Conservation (phyloP, 2,329 filamentous ascomycete genomes). For the Talaromyces funiculosus region DNA sequence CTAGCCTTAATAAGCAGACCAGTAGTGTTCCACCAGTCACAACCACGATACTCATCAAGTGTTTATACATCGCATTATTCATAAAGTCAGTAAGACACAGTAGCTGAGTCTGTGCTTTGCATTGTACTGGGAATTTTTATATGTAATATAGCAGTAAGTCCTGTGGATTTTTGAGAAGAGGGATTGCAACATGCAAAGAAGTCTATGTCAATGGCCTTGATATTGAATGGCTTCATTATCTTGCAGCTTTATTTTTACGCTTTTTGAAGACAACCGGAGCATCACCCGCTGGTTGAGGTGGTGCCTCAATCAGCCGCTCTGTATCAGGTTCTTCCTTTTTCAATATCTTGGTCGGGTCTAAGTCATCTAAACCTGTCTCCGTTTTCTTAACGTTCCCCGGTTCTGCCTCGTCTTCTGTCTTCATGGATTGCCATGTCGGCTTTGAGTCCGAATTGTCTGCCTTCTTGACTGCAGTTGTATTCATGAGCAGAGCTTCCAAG, state of each 20-base stretch:
- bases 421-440: constrained; percentile 12
- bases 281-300: constrained; percentile 14
- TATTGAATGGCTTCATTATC: constrained; percentile 24
- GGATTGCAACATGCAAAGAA: background rate
- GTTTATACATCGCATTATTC: background rate
- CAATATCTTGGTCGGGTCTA: constrained; percentile 14
- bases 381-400: background rate
- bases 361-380: constrained; percentile 16
- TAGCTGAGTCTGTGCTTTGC: background rate
- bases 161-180: background rate
- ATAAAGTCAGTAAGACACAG: background rate
- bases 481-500: constrained; percentile 40
- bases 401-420: constrained; percentile 11
- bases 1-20: background rate
- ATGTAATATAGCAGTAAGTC: background rate
- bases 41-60: background rate
- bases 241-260: constrained; percentile 42
- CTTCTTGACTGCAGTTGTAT: constrained; percentile 32
- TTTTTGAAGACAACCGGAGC: constrained; percentile 43
- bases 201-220: background rate
- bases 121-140: background rate
- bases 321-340: constrained; percentile 26
- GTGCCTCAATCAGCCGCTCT: constrained; percentile 7
- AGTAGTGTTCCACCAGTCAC: background rate
- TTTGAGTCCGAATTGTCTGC: constrained; percentile 19